phyloP scores from a whole-genome alignment of 1,139 yeast species.

The Kodamaea derodonti region DNA sequence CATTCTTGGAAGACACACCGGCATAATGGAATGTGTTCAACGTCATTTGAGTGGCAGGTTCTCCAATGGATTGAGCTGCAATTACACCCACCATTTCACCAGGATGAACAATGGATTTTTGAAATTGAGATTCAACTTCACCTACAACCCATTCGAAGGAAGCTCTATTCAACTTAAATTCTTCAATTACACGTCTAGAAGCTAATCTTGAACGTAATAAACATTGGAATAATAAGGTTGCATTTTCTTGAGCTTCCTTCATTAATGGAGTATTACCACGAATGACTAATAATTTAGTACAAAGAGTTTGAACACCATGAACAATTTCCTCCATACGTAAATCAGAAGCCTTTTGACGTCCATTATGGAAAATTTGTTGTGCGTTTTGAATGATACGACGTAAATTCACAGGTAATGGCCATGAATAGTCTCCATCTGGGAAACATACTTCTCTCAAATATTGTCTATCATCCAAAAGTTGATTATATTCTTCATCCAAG shows the following conservation, averaged over 20 bases:
- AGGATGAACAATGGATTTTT: conserved; percentile 89
- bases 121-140: conserved; percentile 90
- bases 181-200: conserved; percentile 86
- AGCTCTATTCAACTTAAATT: conserved; percentile 74
- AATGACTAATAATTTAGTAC: conserved; percentile 66
- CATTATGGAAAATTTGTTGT: conserved; percentile 94
- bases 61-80: conserved; percentile 99
- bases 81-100: conserved; percentile 99
- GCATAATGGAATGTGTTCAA: conserved; percentile 99
- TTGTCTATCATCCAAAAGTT: conserved; percentile 70
- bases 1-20: conserved; percentile 99
- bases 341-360: conserved; percentile 86
- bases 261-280: conserved; percentile 77
- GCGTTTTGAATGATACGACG: conserved; percentile 97
- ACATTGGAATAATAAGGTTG: conserved; percentile 86
- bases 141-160: conserved; percentile 97
- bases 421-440: conserved; percentile 88
- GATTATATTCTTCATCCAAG: conserved; percentile 81
- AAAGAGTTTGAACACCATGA: conserved; percentile 64
- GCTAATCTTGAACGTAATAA: conserved; percentile 89
- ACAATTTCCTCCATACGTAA: conserved; percentile 80
- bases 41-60: conserved; percentile 99
- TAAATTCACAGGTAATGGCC: conserved; percentile 97
- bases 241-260: conserved; percentile 88
- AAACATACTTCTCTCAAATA: conserved; percentile 78